Evolutionary conservation across 495 filamentous ascomycete species (phyloP).

Genomic region (Penicillium roqueforti): DNA sequence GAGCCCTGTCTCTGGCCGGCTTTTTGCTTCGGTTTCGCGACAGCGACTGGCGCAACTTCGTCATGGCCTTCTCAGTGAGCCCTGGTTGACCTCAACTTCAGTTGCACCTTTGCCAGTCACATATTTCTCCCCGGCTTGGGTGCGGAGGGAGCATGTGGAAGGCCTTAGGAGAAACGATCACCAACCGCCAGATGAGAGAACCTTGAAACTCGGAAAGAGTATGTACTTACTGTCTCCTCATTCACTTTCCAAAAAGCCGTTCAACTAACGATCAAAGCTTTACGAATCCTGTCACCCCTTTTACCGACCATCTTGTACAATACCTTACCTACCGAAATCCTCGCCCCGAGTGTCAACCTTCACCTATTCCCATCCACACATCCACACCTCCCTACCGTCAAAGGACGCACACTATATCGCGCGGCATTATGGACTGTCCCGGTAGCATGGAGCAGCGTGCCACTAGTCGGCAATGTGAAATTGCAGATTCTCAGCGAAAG

Average conservation of each 20-base stretch:
- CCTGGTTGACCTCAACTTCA: conserved; percentile 25
- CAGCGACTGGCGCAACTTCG: conserved; percentile 30
- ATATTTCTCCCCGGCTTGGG: conserved; percentile 25
- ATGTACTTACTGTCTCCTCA: conserved; percentile 23
- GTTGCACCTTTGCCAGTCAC: conserved; percentile 13
- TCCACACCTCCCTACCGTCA: conserved; percentile 87
- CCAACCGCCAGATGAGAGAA: conserved; percentile 67
- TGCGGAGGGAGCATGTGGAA: conserved; percentile 14
- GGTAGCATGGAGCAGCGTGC: conserved; percentile 89
- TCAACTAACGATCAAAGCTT: conserved; percentile 48
- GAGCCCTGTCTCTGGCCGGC: conserved; percentile 10
- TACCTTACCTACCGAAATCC: conserved; percentile 74
- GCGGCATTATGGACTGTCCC: conserved; percentile 94
- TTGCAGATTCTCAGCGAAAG: conserved; percentile 84
- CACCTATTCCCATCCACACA: conserved; percentile 96
- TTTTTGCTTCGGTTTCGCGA: conserved; percentile 27
- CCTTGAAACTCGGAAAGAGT: conserved; percentile 88
- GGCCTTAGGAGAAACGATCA: conserved; percentile 28
- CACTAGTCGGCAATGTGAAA: conserved; percentile 81
- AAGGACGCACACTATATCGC: conserved; percentile 82
- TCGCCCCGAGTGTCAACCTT: conserved; percentile 84
- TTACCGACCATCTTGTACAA: conserved; percentile 84
- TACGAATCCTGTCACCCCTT: conserved; percentile 78
- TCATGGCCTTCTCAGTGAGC: conserved; percentile 30
- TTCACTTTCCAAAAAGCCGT: not conserved